These are phyloP conservation scores for Fusarium globosum DNA, from an alignment of 2,329 filamentous ascomycete species.

Conservation along the genomic window DNA sequence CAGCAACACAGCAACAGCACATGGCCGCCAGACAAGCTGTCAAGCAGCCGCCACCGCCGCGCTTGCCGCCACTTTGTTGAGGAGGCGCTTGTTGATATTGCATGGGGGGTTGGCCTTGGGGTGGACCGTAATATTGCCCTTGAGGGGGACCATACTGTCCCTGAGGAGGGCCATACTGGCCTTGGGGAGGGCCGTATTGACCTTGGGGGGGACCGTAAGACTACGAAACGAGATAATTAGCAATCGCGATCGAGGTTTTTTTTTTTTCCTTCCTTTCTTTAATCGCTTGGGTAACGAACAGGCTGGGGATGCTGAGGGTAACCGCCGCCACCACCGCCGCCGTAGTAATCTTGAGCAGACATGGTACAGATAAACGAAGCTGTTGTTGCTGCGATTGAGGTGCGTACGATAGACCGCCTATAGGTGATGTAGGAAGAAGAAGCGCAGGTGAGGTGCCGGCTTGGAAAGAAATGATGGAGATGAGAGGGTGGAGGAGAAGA, in stretches of 20 bases:
- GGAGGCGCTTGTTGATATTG: slow-evolving; percentile 56
- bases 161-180: slow-evolving; percentile 47
- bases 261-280: background rate
- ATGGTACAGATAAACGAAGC: slow-evolving; percentile 38
- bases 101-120: slow-evolving; percentile 56
- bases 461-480: background rate
- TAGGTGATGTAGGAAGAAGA: background rate
- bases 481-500: background rate
- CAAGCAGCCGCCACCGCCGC: slow-evolving; percentile 56
- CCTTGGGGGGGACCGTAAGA: slow-evolving; percentile 47
- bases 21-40: slow-evolving; percentile 60
- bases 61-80: slow-evolving; percentile 49
- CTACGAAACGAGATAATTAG: slow-evolving; percentile 36
- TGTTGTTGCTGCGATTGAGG: slow-evolving; percentile 7
- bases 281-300: slow-evolving; percentile 45
- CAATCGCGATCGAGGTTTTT: background rate
- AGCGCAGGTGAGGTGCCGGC: background rate
- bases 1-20: slow-evolving; percentile 63
- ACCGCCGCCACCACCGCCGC: slow-evolving; percentile 44
- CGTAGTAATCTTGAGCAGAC: slow-evolving; percentile 57
- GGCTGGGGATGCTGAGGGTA: slow-evolving; percentile 56
- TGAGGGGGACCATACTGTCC: slow-evolving; percentile 45
- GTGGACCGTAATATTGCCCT: slow-evolving; percentile 48
- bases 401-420: background rate
- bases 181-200: slow-evolving; percentile 44